phyloP scores from a whole-genome alignment of 768 basidiomycete genomes.

The Podaxis pistillaris region DNA sequence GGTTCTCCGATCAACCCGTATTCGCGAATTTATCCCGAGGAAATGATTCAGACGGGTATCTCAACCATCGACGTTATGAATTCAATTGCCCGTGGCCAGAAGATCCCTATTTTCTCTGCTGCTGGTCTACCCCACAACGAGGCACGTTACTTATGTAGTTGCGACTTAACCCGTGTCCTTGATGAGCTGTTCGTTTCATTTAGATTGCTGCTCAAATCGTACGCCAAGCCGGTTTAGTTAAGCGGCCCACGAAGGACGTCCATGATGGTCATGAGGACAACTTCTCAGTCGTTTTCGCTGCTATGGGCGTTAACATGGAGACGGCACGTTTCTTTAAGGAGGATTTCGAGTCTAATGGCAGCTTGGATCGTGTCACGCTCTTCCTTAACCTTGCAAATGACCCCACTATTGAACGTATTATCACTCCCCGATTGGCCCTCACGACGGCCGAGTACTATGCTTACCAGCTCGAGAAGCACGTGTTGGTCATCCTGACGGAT shows the following conservation, averaged over 20 bases:
- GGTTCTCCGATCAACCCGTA: constrained; percentile 98
- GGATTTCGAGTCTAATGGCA: constrained; percentile 98
- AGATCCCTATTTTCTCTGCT: constrained; percentile 99
- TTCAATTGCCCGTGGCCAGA: constrained; percentile 99
- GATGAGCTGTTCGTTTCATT: not conserved
- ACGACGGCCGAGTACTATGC: constrained; percentile 99
- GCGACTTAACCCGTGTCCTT: constrained; percentile 5
- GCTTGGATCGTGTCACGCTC: constrained; percentile 93
- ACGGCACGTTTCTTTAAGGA: constrained; percentile 99
- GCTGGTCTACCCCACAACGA: constrained; percentile 99
- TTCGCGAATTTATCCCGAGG: constrained; percentile 98
- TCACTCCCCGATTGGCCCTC: constrained; percentile 95
- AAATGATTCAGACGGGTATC: constrained; percentile 99
- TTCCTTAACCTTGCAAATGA: constrained; percentile 99
- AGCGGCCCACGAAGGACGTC: constrained; percentile 93
- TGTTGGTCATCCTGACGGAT: constrained; percentile 97
- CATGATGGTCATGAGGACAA: constrained; percentile 99
- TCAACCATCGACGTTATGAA: constrained; percentile 98
- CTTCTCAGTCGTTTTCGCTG: constrained; percentile 99
- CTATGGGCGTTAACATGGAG: constrained; percentile 99
- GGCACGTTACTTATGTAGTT: constrained; percentile 40
- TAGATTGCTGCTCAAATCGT: constrained; percentile 99
- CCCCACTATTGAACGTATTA: constrained; percentile 99
- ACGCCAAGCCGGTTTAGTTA: constrained; percentile 97
- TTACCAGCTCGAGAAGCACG: constrained; percentile 99